Evolutionary conservation across 139 green algal species (phyloP).

Genomic region (Coccomyxa sp.): DNA sequence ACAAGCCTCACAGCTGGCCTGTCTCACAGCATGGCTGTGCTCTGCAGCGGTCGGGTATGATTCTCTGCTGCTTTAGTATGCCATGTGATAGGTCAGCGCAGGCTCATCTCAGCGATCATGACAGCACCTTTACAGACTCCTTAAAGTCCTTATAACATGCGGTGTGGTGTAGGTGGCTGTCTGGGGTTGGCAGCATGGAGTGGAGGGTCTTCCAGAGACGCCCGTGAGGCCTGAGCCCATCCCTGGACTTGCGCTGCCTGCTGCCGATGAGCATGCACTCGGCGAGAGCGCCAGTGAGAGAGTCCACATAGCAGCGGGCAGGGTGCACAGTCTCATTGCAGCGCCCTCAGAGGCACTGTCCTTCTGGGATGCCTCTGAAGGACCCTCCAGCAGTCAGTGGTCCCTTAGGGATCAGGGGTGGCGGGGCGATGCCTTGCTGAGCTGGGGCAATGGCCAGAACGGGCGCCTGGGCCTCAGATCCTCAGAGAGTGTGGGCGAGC

Average conservation of each 20-base stretch:
- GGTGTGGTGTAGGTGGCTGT: neutral
- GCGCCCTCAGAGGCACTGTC: neutral
- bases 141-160: no score
- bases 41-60: no score
- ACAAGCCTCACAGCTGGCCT: no score
- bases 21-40: no score
- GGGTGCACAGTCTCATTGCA: conserved; percentile 21
- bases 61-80: no score
- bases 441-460: conserved; percentile 20
- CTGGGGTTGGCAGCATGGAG: conserved; percentile 35
- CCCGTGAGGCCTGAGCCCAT: neutral
- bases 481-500: conserved; percentile 12
- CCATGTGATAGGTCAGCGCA: no score
- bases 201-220: neutral
- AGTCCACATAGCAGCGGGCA: conserved; percentile 23
- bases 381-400: neutral
- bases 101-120: no score
- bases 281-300: conserved; percentile 18
- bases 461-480: conserved; percentile 27
- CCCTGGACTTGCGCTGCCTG: no score
- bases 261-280: no score
- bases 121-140: no score
- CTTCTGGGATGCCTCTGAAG: neutral
- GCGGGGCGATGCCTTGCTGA: conserved; percentile 7
- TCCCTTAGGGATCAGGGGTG: no score